A percentile compares a stretch with the other conserved stretches of the same genome.
Conservation (phyloP, 257 asterid genomes). For the Jasminum sambac region DNA sequence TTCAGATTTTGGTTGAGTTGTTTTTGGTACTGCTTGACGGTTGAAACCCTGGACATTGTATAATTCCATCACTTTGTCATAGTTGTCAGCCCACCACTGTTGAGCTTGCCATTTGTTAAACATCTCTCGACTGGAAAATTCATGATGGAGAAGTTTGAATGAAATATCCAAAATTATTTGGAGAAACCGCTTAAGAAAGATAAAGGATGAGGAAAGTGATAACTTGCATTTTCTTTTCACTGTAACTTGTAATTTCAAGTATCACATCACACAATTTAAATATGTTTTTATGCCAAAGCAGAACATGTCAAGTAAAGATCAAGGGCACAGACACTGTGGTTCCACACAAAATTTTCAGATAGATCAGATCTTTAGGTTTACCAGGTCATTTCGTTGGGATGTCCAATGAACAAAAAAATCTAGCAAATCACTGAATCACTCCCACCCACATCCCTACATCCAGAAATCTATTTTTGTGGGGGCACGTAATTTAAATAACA, state of each 20-base stretch:
- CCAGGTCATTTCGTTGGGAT: neutral
- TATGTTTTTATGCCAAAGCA: neutral
- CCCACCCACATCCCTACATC: no score
- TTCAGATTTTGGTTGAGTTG: constrained; percentile 68
- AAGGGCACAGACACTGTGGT: no score
- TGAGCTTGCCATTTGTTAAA: constrained; percentile 94
- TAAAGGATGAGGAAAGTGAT: constrained; percentile 3
- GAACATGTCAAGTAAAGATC: neutral
- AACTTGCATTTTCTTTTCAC: neutral
- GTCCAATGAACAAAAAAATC: neutral
- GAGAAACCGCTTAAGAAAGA: neutral
- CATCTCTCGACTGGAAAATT: constrained; percentile 72
- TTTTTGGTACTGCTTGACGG: constrained; percentile 55
- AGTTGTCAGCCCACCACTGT: constrained; percentile 90
- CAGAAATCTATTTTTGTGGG: no score
- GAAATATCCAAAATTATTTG: constrained; percentile 11
- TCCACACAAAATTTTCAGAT: neutral
- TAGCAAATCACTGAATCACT: no score
- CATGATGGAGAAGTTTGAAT: constrained; percentile 28
- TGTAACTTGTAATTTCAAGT: neutral
- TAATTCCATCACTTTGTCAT: constrained; percentile 80
- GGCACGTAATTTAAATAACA: no score
- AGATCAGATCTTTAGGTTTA: neutral
- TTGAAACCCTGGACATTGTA: constrained; percentile 80
- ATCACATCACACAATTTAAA: neutral